Base-by-base conservation (phyloP, 495 filamentous ascomycete species). In the Daldinia vernicosa region DNA sequence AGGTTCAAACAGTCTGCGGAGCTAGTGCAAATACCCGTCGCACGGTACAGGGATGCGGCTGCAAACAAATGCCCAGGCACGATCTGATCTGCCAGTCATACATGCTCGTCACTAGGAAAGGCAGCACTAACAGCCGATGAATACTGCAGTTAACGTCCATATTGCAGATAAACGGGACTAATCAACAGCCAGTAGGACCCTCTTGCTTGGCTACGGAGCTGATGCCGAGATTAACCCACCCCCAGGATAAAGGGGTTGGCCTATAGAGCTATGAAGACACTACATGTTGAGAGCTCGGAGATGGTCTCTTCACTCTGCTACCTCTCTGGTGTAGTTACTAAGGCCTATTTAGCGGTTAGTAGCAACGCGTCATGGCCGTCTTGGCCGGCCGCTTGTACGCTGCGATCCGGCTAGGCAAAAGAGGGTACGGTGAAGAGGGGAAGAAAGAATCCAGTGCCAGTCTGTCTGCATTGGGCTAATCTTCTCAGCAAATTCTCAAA, bases 1-100 rank as follows among this genome's bases (percentile, higher is more conserved):
- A 80, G 65, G 80, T 80, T 80, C 81, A 82, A 83, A 82, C 81
- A 82, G 80, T 67, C 75, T 72, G 66, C 56, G 33, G 63, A 61
- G 63, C 81, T 80, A 82, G 80, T 82, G 80, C 79, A 75, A 69
- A 63, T 74, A 76, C 60, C 81, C 80, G 78, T 33, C 60, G 69
- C 63, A 37, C 59, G 66, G 37, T 63, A 55, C 71, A 77, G 70
- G 74, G 74, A 69, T 77, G 30, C 43, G 37, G 57, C 37, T 64
- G 61, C 66, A 75, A 73, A 77, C 73, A 71, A 50, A 69, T 66
- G 51, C 24, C 43, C 51, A 54, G 59, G 69, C 56, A 69, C 53
- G 51, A 40, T 57, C 55, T 64, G 43, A 35, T 32, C 64, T 62
- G 37, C 32, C 61, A 65, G 28, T 50, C 40, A 65, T 59, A 60